Evolutionary conservation across 352 stramenopile genomes (phyloP).

Genomic region (Globisporangium carolinianum): DNA sequence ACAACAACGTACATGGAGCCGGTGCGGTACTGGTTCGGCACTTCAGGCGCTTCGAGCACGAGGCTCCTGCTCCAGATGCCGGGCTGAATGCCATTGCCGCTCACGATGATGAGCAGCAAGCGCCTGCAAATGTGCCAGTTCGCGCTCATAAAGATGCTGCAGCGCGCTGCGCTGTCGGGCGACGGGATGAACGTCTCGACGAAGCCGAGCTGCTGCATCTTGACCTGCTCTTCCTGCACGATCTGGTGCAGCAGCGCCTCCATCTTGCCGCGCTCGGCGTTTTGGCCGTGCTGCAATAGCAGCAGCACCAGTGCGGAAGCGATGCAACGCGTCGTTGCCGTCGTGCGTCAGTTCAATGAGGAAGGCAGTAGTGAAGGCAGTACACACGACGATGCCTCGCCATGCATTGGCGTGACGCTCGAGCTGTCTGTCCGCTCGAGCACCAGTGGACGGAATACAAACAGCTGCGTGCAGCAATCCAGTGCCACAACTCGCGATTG

Average conservation of each 20-base stretch:
- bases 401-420: too few species aligned
- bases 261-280: slow-evolving; percentile 57
- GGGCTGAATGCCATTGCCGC: slow-evolving; percentile 79
- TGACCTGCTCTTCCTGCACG: slow-evolving; percentile 78
- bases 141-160: slow-evolving; percentile 75
- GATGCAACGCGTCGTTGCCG: too few species aligned
- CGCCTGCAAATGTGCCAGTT: slow-evolving; percentile 80
- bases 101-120: slow-evolving; percentile 71
- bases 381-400: too few species aligned
- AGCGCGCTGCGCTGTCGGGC: slow-evolving; percentile 51
- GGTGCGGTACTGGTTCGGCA: slow-evolving; percentile 72
- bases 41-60: slow-evolving; percentile 62
- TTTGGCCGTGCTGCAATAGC: slow-evolving; percentile 4
- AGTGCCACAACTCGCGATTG: too few species aligned
- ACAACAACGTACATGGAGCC: slow-evolving; percentile 48
- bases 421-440: too few species aligned
- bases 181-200: slow-evolving; percentile 77
- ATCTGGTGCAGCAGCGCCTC: slow-evolving; percentile 79
- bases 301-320: too few species aligned
- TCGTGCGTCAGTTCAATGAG: too few species aligned
- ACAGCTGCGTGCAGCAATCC: too few species aligned
- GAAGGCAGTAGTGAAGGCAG: too few species aligned
- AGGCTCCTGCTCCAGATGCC: slow-evolving; percentile 83
- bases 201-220: slow-evolving; percentile 82
- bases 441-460: too few species aligned